Evolutionary conservation across 2,329 filamentous ascomycete genomes (phyloP), one percentile per base, ranked within the genome.

Genomic region (Hypoxylon sp.): DNA sequence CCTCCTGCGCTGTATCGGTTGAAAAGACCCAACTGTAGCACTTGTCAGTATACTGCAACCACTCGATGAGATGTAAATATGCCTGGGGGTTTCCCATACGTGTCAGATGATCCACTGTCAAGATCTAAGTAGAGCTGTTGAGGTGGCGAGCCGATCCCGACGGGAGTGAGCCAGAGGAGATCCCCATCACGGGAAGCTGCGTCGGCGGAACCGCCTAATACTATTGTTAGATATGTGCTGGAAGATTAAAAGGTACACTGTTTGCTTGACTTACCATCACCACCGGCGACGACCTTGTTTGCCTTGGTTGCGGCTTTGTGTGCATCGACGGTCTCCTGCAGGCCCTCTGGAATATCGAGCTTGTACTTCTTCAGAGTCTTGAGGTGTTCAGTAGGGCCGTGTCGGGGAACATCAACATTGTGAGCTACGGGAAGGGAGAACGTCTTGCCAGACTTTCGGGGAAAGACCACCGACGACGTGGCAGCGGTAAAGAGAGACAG

Each of bases 31-130:
- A 88, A n/a, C 85, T 87, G 53, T 7, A 25, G 40, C 35, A 25
- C 1, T 25, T 61, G 63, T 69, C 35, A 73, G 67, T 64, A 13
- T 49, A 42, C 14, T 35, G 30, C n/a, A 2, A 35, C 2, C 17
- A 35, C 8, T 6, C 2, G 8, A 44, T n/a, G 6, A 46, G 44
- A 48, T 3, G 31, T 51, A 25, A 74, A 73, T 10, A 3, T 20
- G 7, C 27, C 72, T 68, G 68, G 75, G 76, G 61, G 69, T 7
- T 10, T 61, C 73, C 11, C 91, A 87, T 86, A 96, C 90, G 86
- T 79, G 65, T 88, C 86, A 8, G 83, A 81, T 6, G 86, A 88
- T 10, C 86, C 86, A 1, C 85, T 88, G 70, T 88, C 86, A 25
- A 88, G 72, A n/a, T 85, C 82, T 46, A 88, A 74, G 51, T 81